phyloP scores from a whole-genome alignment of 106 monocot species.

The Dendrobium nobile region DNA sequence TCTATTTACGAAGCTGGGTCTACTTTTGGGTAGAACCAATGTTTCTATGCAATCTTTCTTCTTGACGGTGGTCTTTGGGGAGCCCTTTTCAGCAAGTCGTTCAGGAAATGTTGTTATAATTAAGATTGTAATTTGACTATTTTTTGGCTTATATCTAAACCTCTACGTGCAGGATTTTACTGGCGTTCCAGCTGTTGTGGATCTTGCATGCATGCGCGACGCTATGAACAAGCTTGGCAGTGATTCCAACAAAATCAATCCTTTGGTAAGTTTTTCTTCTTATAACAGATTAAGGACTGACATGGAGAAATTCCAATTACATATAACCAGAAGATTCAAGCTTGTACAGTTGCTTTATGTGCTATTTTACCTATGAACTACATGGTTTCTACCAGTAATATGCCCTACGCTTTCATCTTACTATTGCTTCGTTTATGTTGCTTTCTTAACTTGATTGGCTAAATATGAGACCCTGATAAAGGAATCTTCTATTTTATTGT shows the following conservation, averaged over 20 bases:
- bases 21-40: background rate
- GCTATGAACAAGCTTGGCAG: constrained; percentile 80
- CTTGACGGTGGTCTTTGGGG: background rate
- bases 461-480: background rate
- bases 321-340: background rate
- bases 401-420: background rate
- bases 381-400: background rate
- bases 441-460: background rate
- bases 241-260: constrained; percentile 82
- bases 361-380: background rate
- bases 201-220: constrained; percentile 89
- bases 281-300: background rate
- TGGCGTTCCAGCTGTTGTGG: constrained; percentile 91
- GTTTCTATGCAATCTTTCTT: background rate
- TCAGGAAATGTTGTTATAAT: background rate
- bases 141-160: background rate
- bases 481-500: background rate
- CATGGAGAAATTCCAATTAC: background rate
- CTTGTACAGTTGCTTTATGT: background rate
- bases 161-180: constrained; percentile 64
- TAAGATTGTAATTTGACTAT: background rate
- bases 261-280: constrained; percentile 47
- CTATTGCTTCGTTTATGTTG: background rate
- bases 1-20: background rate
- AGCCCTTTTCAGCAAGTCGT: background rate